These are phyloP conservation scores for Trichoderma sp. DNA, from an alignment of 2,329 filamentous ascomycete species.

Conservation along the genomic window DNA sequence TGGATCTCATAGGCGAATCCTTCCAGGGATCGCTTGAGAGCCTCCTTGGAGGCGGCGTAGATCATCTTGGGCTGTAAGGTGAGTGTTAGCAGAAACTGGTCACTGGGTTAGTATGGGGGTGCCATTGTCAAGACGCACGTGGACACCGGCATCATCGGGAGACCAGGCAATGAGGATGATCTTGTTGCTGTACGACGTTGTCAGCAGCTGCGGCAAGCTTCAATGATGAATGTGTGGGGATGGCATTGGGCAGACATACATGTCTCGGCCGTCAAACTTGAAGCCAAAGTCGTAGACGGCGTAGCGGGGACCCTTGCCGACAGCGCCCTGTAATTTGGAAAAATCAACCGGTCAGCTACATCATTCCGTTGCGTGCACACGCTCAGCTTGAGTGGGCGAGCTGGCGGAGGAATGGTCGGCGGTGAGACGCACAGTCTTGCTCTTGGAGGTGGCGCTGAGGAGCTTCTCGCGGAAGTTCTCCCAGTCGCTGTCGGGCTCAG, in stretches of 20 bases:
- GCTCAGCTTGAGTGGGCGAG: neutral
- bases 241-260: conserved; percentile 49
- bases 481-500: conserved; percentile 68
- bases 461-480: conserved; percentile 76
- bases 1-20: conserved; percentile 77
- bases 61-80: conserved; percentile 75
- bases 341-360: conserved; percentile 2
- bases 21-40: conserved; percentile 76
- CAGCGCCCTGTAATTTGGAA: conserved; percentile 49
- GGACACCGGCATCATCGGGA: conserved; percentile 77
- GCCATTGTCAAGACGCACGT: conserved; percentile 55
- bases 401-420: neutral
- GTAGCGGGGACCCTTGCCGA: conserved; percentile 74
- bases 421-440: conserved; percentile 59
- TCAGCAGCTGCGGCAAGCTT: conserved; percentile 29
- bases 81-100: neutral
- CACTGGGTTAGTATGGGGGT: neutral
- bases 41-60: conserved; percentile 86
- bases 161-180: conserved; percentile 79
- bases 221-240: neutral
- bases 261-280: conserved; percentile 71
- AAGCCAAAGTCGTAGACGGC: conserved; percentile 87
- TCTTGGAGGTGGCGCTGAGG: conserved; percentile 71
- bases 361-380: neutral
- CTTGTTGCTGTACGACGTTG: conserved; percentile 62